These are phyloP conservation scores for Kazachstania taianensis DNA, from an alignment of 805 yeast genomes.

Conservation along the genomic window DNA sequence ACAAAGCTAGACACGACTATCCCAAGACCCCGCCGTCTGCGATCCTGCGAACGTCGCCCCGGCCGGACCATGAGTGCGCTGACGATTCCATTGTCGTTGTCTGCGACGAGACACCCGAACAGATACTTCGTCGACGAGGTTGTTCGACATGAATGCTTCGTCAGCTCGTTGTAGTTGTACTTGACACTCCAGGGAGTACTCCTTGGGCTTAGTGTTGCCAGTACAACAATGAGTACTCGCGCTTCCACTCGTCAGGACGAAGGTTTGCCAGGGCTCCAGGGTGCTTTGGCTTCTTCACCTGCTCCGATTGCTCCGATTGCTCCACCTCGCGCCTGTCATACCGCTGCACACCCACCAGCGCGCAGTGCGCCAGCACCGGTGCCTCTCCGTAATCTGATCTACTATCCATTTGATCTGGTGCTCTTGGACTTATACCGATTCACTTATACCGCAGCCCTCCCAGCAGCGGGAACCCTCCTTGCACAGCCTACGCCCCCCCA, in stretches of 20 bases:
- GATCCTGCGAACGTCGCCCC: slow-evolving; percentile 78
- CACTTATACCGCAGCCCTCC: no score
- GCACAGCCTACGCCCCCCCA: no score
- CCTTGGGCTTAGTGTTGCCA: slow-evolving; percentile 90
- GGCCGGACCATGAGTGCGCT: slow-evolving; percentile 89
- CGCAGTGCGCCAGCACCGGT: slow-evolving; percentile 41
- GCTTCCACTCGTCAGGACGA: slow-evolving; percentile 88
- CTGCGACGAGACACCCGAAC: slow-evolving; percentile 88
- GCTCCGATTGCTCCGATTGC: no score
- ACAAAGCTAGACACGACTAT: no score
- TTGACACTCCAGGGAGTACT: slow-evolving; percentile 93
- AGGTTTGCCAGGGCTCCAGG: slow-evolving; percentile 68
- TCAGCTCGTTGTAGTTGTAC: slow-evolving; percentile 95
- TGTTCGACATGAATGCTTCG: slow-evolving; percentile 95
- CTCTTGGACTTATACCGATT: slow-evolving; percentile 31
- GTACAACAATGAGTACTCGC: slow-evolving; percentile 97
- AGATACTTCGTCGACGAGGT: slow-evolving; percentile 88
- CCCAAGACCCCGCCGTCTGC: slow-evolving; percentile 98
- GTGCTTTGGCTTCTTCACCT: slow-evolving; percentile 64
- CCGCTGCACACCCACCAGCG: no score
- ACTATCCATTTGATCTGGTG: slow-evolving; percentile 30
- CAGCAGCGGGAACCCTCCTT: no score
- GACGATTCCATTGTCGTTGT: slow-evolving; percentile 94
- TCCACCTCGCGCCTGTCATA: slow-evolving; percentile 13
- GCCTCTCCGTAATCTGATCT: slow-evolving; percentile 40